Evolutionary conservation across 2,329 filamentous ascomycete species (phyloP).

Genomic region (Venturia carpophila): DNA sequence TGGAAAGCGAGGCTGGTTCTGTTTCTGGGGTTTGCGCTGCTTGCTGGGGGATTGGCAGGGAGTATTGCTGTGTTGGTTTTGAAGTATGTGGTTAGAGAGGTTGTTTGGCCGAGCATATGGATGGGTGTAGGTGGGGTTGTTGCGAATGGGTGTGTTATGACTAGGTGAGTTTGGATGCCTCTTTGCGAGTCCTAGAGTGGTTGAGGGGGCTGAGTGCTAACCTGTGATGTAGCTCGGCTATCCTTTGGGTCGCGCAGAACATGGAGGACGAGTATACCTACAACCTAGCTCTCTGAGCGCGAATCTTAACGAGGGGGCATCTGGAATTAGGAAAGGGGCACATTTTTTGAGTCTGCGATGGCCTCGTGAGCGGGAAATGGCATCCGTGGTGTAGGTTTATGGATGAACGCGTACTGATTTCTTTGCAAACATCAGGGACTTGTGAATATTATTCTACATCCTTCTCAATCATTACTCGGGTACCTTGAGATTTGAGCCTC

Average conservation of each 20-base stretch:
- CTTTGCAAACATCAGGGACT: no score
- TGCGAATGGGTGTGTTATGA: slow-evolving; percentile 57
- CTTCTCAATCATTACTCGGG: background rate
- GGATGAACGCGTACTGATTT: background rate
- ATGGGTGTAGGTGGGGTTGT: slow-evolving; percentile 60
- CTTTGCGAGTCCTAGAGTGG: no score
- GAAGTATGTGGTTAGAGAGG: slow-evolving; percentile 56
- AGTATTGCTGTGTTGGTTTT: slow-evolving; percentile 60
- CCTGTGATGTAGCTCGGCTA: slow-evolving; percentile 44
- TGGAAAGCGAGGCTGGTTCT: slow-evolving; percentile 63
- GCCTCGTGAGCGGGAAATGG: background rate
- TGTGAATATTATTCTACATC: background rate
- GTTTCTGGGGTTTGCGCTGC: slow-evolving; percentile 60
- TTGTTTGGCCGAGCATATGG: slow-evolving; percentile 55
- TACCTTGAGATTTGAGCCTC: background rate
- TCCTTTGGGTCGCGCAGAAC: slow-evolving; percentile 64
- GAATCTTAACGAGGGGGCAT: background rate
- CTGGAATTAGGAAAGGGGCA: no score
- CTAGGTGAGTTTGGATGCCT: slow-evolving; percentile 45
- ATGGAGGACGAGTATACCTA: slow-evolving; percentile 68
- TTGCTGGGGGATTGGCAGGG: slow-evolving; percentile 60
- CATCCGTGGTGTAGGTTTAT: background rate
- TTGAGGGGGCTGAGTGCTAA: slow-evolving; percentile 23
- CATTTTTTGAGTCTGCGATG: no score
- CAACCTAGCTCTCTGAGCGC: slow-evolving; percentile 52